These are phyloP conservation scores for Amanita pallidorosea DNA, from an alignment of 768 basidiomycete species.

Conservation along the genomic window DNA sequence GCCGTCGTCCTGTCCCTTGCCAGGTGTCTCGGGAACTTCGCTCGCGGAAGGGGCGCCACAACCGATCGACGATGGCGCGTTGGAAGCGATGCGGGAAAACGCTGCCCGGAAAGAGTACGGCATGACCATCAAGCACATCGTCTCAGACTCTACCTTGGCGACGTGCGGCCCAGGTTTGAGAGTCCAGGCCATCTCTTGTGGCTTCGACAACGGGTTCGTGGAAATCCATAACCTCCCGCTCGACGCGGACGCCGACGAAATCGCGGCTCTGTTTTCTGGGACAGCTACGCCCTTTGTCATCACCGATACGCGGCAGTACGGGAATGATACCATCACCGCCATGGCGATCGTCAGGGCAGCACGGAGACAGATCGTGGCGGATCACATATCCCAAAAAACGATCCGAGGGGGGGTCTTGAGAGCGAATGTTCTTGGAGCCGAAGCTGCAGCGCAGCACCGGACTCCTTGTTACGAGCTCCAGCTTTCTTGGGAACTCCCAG, in stretches of 20 bases:
- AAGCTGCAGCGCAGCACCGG: too few relatives aligned
- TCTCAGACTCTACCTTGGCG: slow-evolving; percentile 8
- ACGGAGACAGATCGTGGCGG: not conserved
- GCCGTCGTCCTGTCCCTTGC: not conserved
- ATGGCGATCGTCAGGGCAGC: not conserved
- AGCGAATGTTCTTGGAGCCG: not conserved
- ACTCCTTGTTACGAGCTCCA: not conserved
- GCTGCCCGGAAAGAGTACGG: not conserved
- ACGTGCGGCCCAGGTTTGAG: slow-evolving; percentile 13
- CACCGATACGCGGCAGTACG: slow-evolving; percentile 8
- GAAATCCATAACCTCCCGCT: slow-evolving; percentile 9
- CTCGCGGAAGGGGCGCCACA: not conserved
- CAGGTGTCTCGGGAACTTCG: not conserved
- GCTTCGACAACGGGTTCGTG: slow-evolving; percentile 10
- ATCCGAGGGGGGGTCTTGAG: not conserved
- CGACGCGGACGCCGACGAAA: slow-evolving; percentile 6
- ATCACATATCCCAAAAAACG: not conserved
- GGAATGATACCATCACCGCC: slow-evolving; percentile 3
- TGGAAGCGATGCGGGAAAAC: not conserved
- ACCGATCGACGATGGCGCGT: not conserved
- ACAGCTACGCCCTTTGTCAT: slow-evolving; percentile 9
- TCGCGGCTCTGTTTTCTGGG: slow-evolving; percentile 7
- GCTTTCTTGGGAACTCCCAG: not conserved
- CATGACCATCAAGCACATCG: not conserved
- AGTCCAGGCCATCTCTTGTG: slow-evolving; percentile 7